Conservation (phyloP, 192 early-diverging fungal genomes). For the Backusella mclennaniae region DNA sequence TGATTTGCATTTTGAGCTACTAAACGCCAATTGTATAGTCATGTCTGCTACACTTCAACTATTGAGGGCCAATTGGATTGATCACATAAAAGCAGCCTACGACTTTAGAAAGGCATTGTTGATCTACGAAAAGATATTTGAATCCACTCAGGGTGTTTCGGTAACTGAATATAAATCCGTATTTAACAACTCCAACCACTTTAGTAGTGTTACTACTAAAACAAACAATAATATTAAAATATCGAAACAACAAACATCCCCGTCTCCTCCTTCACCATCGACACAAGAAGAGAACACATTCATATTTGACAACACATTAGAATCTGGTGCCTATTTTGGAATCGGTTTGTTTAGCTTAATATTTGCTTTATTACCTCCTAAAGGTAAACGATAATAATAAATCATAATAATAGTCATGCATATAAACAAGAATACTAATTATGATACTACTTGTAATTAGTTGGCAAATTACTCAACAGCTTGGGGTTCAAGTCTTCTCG, state of each 20-base stretch:
- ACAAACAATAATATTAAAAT: not conserved
- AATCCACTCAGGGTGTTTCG: conserved; percentile 10
- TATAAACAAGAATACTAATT: not conserved
- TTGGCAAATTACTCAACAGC: conserved; percentile 25
- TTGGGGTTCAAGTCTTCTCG: conserved; percentile 32
- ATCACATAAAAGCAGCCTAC: conserved; percentile 33
- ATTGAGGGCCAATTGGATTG: conserved; percentile 31
- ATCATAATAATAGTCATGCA: not conserved
- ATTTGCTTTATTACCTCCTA: conserved; percentile 36
- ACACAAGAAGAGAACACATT: not conserved
- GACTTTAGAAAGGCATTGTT: conserved; percentile 36
- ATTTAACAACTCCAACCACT: not conserved
- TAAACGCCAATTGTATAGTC: conserved; percentile 35
- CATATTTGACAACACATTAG: conserved; percentile 3
- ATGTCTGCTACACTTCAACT: conserved; percentile 40
- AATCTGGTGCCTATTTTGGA: conserved; percentile 35
- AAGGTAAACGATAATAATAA: conserved; percentile 18
- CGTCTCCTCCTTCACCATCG: not conserved
- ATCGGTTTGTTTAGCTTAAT: conserved; percentile 33
- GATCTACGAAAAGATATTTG: conserved; percentile 36
- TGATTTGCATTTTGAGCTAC: conserved; percentile 25
- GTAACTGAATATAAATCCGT: conserved; percentile 14
- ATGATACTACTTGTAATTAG: not conserved
- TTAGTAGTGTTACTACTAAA: not conserved
- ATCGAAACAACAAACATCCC: not conserved